A percentile compares a stretch with the other conserved stretches of the same genome.
phyloP scores from a whole-genome alignment of 257 asterid genomes.

The Phtheirospermum japonicum region DNA sequence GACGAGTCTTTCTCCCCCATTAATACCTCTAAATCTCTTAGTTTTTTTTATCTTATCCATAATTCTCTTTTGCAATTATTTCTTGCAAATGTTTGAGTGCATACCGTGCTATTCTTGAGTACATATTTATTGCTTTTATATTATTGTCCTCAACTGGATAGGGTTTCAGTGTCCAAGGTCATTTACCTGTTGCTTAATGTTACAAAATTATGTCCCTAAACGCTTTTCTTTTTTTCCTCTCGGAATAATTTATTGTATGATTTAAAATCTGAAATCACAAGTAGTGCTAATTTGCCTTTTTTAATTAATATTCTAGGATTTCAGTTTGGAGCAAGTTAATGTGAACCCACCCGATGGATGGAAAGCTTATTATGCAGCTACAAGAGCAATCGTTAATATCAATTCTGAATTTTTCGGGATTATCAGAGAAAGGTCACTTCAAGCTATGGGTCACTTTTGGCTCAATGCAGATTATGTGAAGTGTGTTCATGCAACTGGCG shows the following conservation, averaged over 20 bases:
- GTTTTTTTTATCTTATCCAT: neutral
- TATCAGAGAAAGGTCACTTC: slow-evolving; percentile 63
- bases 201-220: neutral
- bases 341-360: slow-evolving; percentile 82
- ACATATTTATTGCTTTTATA: neutral
- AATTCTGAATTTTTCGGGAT: slow-evolving; percentile 70
- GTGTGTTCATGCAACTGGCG: slow-evolving; percentile 85
- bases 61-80: neutral
- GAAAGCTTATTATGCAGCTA: slow-evolving; percentile 96
- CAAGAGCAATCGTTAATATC: slow-evolving; percentile 71
- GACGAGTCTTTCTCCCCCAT: no score
- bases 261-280: slow-evolving; percentile 3
- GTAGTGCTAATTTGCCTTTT: slow-evolving; percentile 26
- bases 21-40: no score
- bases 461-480: slow-evolving; percentile 93
- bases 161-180: neutral
- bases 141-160: neutral
- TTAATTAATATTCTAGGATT: slow-evolving; percentile 54
- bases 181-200: neutral
- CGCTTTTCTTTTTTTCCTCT: neutral
- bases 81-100: neutral
- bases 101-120: slow-evolving; percentile 7
- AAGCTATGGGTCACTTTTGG: slow-evolving; percentile 86
- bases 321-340: slow-evolving; percentile 77
- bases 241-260: slow-evolving; percentile 7